Conservation (phyloP, 1,139 yeast genomes). For the Spencermartinsiella ligniputridi region DNA sequence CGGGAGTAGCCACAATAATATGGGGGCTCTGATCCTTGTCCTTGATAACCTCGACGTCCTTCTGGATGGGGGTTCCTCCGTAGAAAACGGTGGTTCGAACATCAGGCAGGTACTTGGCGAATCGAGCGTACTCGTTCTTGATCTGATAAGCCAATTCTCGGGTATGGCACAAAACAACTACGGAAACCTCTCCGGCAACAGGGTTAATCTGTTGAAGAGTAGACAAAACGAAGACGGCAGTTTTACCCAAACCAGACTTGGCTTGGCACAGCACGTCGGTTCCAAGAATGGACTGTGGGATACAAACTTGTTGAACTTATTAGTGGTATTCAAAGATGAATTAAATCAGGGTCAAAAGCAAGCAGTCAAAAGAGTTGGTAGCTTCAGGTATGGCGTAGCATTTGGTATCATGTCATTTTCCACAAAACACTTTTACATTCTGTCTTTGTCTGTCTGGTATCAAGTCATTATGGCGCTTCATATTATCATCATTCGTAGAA, state of each 20-base stretch:
- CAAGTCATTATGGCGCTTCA: no score
- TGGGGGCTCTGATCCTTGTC: slow-evolving; percentile 95
- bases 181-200: slow-evolving; percentile 92
- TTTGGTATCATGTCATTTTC: neutral
- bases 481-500: no score
- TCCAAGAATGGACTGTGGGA: slow-evolving; percentile 97
- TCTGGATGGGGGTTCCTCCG: slow-evolving; percentile 88
- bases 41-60: slow-evolving; percentile 84
- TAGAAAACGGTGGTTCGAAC: slow-evolving; percentile 95
- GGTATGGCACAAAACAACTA: slow-evolving; percentile 93
- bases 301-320: slow-evolving; percentile 93
- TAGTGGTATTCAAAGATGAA: neutral
- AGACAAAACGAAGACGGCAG: slow-evolving; percentile 95
- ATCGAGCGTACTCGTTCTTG: slow-evolving; percentile 95
- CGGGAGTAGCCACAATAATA: slow-evolving; percentile 97
- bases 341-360: no score
- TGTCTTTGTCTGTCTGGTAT: neutral
- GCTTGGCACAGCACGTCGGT: slow-evolving; percentile 98
- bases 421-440: neutral
- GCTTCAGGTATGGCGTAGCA: neutral
- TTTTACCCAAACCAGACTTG: slow-evolving; percentile 98
- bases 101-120: slow-evolving; percentile 97
- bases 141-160: slow-evolving; percentile 98
- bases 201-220: slow-evolving; percentile 97
- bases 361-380: neutral